A percentile compares a stretch with the other conserved stretches of the same genome.
Conservation (phyloP, 768 basidiomycete species). For the Trametes gibbosa region DNA sequence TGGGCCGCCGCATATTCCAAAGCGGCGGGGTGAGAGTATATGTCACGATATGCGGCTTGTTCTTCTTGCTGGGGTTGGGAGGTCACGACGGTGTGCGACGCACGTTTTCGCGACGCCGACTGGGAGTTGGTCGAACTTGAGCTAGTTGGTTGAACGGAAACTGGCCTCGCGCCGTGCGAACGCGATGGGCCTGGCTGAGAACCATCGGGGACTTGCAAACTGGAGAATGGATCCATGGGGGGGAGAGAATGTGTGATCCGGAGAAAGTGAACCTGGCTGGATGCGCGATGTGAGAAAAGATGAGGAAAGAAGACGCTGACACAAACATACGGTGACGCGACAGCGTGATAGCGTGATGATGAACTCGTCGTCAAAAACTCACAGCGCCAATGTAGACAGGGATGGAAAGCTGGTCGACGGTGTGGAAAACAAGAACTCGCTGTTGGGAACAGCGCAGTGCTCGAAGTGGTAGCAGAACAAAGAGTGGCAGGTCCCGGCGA, state of each 20-base stretch:
- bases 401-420: not conserved
- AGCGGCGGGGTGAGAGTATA: constrained; percentile 83
- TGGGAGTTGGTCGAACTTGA: constrained; percentile 35
- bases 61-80: constrained; percentile 46
- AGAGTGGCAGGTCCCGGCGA: constrained; percentile 8
- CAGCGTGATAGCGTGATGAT: constrained; percentile 14
- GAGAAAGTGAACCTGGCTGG: constrained; percentile 15
- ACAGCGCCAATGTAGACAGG: not conserved
- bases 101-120: constrained; percentile 51
- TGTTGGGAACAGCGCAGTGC: constrained; percentile 2
- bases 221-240: constrained; percentile 32
- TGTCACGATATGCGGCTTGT: constrained; percentile 58
- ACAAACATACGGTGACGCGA: constrained; percentile 14
- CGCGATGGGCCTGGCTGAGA: constrained; percentile 46
- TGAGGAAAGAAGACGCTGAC: constrained; percentile 16
- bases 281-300: constrained; percentile 17
- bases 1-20: constrained; percentile 80
- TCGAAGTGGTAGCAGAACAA: constrained; percentile 9
- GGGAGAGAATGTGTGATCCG: constrained; percentile 1
- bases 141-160: constrained; percentile 55
- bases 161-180: constrained; percentile 44
- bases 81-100: constrained; percentile 70
- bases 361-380: not conserved
- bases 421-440: not conserved
- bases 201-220: constrained; percentile 45